A percentile compares a stretch with the other conserved stretches of the same genome.
Evolutionary conservation across 345 rosid genomes (phyloP).

Genomic region (Ceriops zippeliana): DNA sequence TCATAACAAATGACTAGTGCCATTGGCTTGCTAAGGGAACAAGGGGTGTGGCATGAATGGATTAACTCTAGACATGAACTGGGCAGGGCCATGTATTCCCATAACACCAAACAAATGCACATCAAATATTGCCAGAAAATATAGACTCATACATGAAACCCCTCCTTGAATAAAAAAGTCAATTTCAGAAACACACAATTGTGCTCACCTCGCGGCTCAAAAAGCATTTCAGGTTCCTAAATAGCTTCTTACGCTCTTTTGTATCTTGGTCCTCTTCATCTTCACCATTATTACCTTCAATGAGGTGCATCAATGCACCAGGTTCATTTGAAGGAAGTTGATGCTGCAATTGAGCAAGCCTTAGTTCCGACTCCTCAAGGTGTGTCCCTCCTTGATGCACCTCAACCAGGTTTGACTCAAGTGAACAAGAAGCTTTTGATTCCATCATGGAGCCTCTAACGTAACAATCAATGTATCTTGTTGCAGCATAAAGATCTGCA

Average conservation of each 20-base stretch:
- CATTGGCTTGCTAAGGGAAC: too few relatives aligned
- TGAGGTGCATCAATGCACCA: conserved; percentile 88
- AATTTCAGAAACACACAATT: conserved; percentile 3
- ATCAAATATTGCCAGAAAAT: too few relatives aligned
- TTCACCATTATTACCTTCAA: conserved; percentile 54
- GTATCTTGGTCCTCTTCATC: conserved; percentile 92
- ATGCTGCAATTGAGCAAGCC: conserved; percentile 93
- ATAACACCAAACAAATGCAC: too few relatives aligned
- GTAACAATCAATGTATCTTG: conserved; percentile 71
- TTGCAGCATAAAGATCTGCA: conserved; percentile 88
- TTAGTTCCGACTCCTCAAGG: conserved; percentile 62
- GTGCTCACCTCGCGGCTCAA: conserved; percentile 87
- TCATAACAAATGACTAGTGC: too few relatives aligned
- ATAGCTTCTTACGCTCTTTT: conserved; percentile 65
- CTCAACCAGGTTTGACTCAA: conserved; percentile 39
- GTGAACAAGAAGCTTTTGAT: conserved; percentile 37
- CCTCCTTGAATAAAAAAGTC: not conserved
- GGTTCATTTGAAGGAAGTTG: conserved; percentile 92
- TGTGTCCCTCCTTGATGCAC: conserved; percentile 26
- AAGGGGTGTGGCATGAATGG: too few relatives aligned
- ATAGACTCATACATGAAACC: too few relatives aligned
- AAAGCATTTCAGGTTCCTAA: conserved; percentile 70
- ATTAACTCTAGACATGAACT: too few relatives aligned
- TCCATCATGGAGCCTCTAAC: conserved; percentile 18
- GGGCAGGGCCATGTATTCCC: too few relatives aligned